Evolutionary conservation across 352 stramenopile genomes (phyloP).

Genomic region (Globisporangium canariense): DNA sequence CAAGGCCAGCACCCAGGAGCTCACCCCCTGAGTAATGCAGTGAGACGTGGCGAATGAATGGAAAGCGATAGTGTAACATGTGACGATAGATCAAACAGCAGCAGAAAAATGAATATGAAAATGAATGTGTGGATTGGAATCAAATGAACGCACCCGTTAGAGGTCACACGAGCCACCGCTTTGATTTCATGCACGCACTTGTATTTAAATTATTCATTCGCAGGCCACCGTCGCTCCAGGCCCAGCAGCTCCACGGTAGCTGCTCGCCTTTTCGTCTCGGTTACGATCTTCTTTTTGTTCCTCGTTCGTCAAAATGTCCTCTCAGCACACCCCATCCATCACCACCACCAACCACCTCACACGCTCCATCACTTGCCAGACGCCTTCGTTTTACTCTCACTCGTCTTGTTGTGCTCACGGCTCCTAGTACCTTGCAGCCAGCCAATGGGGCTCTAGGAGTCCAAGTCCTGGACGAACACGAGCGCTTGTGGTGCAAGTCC

Average conservation of each 20-base stretch:
- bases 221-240: background rate
- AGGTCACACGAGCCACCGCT: background rate
- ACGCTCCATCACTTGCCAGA: no score
- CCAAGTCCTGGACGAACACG: slow-evolving; percentile 80
- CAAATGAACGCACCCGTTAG: background rate
- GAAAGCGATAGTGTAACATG: no score
- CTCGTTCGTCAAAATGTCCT: slow-evolving; percentile 6
- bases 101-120: background rate
- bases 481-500: slow-evolving; percentile 69
- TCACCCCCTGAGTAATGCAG: background rate
- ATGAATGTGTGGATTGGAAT: background rate
- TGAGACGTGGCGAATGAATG: background rate
- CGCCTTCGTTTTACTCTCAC: background rate
- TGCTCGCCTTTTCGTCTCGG: background rate
- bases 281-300: background rate
- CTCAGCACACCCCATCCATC: background rate
- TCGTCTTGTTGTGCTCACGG: background rate
- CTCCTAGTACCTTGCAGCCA: background rate
- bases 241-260: background rate
- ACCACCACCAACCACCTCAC: background rate
- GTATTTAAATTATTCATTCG: slow-evolving; percentile 10
- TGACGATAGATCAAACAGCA: background rate
- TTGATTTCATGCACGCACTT: background rate
- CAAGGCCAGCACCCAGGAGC: slow-evolving; percentile 2
- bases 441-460: slow-evolving; percentile 41